Base-by-base conservation (phyloP, 139 green algal genomes). In the Bryopsis sp. region DNA sequence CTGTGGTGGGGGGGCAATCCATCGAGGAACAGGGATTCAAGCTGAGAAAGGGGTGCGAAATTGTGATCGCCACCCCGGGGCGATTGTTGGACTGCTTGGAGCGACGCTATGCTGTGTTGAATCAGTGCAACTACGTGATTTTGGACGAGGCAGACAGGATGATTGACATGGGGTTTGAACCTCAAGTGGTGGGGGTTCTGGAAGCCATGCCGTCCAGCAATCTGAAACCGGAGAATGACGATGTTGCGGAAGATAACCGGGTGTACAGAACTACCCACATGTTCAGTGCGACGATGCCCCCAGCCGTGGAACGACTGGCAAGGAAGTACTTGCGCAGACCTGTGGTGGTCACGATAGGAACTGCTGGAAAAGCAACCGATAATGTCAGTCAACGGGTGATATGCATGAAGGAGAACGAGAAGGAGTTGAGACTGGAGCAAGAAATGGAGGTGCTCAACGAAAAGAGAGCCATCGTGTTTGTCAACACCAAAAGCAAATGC, bases 121-220 rank as follows among this genome's bases (percentile, higher is more conserved):
- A 97, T 77, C 94, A 99, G 85, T 99, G 94, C 85, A 94, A 98
- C 82, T 99, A 98, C 72, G 87, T 99, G n/a, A 94, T 99, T 61
- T 83, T 99, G 63, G 94, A 99, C 73, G 91, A 97, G 82, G 94
- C 94, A 1, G 94, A 99, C 64, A 81, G 94, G 60, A 99, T 99
- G 94, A 98, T 99, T 33, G 94, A 99, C 72, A 86, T 99, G 75
- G 94, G 94, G 8, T 98, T 99, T 70, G 94, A 98, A 78, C 94
- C 92, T 11, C 93, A 97, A 85, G 90, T 97, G 26, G 83, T 89
- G 32, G 78, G 74, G 2, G 88, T 97, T 48, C 78, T 97, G 63
- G 94, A 97, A 48, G 85, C 87, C 15, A 98, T 99, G 93, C 91
- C 93, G 1, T 80, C 65, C 47, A 74, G 70, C 48, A 94, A 90